Base-by-base conservation (phyloP, 768 basidiomycete species). In the Mycena floridula region DNA sequence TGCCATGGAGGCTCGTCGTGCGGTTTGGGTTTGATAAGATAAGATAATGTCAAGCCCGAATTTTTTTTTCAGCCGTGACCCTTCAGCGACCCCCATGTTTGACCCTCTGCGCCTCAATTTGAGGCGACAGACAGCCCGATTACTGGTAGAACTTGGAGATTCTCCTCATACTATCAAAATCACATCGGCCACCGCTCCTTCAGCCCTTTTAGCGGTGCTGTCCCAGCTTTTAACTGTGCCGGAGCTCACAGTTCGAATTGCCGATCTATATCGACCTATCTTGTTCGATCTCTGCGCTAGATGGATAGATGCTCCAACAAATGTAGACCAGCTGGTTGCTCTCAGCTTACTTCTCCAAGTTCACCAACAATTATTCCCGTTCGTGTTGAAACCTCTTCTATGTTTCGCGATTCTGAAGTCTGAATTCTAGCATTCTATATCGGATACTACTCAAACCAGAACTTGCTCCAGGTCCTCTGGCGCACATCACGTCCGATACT, bases 231-330 rank as follows among this genome's bases (percentile, higher is more conserved):
- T 92, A 12, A 66, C 77, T 0, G 57, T 69, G 15, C 82, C 87
- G 7, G 70, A 77, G 9, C 71, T 84, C 35, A 90, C 90, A 0
- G 54, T 74, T 24, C 54, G 67, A 11, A 69, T 97, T 47, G 78
- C 85, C 16, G 68, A 65, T 5, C 50, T 74, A 9, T 97, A 87
- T 64, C 68, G 85, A 49, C 93, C 94, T 3, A 62, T 97, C 42
- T 60, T 91, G 28, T 54, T 85, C 22, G 88, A 95, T 60, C 64
- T 98, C 21, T 83, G 82, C 54, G 86, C 86, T 3, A 65, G 87
- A 54, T 96, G 90, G 91, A 58, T 94, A 32, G 67, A 82, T n/a
- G 65, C 69, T 16, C 54, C 69, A 27, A 62, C 73, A 32, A 52
- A 67, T 20, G 73, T 78, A 44, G 72, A 76, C 28, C 72, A 76